Conservation (phyloP, 2,329 filamentous ascomycete species). For the Fusarium nurragi region DNA sequence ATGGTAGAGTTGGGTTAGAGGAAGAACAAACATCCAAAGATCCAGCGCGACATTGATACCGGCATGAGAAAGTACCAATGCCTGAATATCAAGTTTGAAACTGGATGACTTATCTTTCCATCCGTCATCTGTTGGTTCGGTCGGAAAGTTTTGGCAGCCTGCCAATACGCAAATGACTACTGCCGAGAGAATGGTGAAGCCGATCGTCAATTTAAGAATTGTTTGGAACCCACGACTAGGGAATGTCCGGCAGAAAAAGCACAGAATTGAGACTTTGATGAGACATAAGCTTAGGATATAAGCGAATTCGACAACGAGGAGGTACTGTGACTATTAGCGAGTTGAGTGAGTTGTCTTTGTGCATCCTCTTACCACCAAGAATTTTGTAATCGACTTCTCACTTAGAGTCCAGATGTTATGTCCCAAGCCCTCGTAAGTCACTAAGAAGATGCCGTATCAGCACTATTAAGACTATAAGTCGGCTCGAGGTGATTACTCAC, state of each 20-base stretch:
- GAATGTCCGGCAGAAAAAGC: not conserved
- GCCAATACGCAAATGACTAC: not conserved
- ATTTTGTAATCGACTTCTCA: not conserved
- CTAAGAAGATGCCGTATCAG: rapidly evolving
- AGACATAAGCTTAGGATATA: not conserved
- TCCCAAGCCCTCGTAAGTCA: not conserved
- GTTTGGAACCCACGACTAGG: not conserved
- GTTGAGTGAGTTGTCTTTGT: rapidly evolving
- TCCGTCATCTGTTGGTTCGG: not conserved
- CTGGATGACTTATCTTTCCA: not conserved
- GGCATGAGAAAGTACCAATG: not conserved
- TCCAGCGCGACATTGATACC: not conserved
- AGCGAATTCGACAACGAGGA: not conserved
- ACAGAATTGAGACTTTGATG: not conserved
- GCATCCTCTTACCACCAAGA: not conserved
- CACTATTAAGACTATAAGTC: rapidly evolving
- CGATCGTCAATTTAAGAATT: not conserved
- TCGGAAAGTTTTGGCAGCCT: not conserved
- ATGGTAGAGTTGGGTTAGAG: not conserved
- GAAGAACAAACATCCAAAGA: conserved; percentile 10
- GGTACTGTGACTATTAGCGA: not conserved
- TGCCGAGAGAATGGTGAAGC: rapidly evolving
- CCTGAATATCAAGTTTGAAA: rapidly evolving
- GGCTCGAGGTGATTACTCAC: not conserved
- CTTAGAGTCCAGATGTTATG: not conserved